Percentiles rank a stretch among this genome's conserved stretches.
These are phyloP conservation scores for Letharia lupina DNA, from an alignment of 495 filamentous ascomycete species.

Conservation along the genomic window DNA sequence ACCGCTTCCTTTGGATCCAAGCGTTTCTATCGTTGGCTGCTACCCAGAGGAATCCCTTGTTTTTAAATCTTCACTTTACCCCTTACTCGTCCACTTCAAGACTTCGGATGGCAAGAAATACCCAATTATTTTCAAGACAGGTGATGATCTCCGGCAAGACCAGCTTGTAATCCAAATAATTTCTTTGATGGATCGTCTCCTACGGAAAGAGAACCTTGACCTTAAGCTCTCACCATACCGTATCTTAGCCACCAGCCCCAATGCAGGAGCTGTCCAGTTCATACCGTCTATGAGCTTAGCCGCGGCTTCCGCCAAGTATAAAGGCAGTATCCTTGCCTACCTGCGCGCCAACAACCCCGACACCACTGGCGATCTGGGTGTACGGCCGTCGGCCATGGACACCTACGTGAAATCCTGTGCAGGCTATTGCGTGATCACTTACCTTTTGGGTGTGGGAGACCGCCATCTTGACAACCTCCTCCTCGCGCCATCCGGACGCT, in stretches of 20 bases:
- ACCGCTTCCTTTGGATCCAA: slow-evolving; percentile 83
- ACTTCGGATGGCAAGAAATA: slow-evolving; percentile 69
- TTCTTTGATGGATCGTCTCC: slow-evolving; percentile 91
- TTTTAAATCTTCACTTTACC: slow-evolving; percentile 89
- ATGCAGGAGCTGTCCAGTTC: slow-evolving; percentile 86
- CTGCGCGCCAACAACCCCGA: slow-evolving; percentile 88
- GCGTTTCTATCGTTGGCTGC: slow-evolving; percentile 65
- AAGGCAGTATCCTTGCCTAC: slow-evolving; percentile 73
- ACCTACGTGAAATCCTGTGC: slow-evolving; percentile 94
- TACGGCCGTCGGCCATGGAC: slow-evolving; percentile 88
- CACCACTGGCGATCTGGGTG: slow-evolving; percentile 67
- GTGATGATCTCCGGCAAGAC: slow-evolving; percentile 94
- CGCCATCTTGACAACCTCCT: slow-evolving; percentile 94
- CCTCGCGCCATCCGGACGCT: slow-evolving; percentile 80
- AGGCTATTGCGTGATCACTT: slow-evolving; percentile 98
- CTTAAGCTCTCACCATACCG: slow-evolving; percentile 92
- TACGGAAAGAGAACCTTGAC: slow-evolving; percentile 95
- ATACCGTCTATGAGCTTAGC: slow-evolving; percentile 78
- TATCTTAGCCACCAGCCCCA: slow-evolving; percentile 85
- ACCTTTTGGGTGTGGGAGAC: slow-evolving; percentile 95
- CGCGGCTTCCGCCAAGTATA: slow-evolving; percentile 70
- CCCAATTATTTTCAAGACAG: slow-evolving; percentile 92
- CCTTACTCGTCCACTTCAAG: slow-evolving; percentile 84
- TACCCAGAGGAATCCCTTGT: slow-evolving; percentile 80
- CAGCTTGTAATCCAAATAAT: slow-evolving; percentile 98